phyloP scores from a whole-genome alignment of 148 eudicot genomes.

The Bassia scoparia region DNA sequence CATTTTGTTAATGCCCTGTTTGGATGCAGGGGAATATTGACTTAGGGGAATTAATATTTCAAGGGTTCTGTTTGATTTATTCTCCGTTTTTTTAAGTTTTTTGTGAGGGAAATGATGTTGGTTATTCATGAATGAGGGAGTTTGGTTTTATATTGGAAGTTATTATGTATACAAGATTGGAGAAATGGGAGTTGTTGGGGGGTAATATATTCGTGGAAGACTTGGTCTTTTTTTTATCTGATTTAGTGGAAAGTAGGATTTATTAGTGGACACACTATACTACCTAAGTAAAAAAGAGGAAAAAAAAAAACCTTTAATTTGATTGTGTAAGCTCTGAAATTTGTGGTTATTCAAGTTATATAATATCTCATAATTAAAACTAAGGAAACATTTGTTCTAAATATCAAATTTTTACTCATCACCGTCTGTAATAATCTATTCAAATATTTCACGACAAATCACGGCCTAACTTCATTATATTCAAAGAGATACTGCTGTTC shows the following conservation, averaged over 20 bases:
- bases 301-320: neutral
- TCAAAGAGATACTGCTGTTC: no score
- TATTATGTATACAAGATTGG: conserved; percentile 19
- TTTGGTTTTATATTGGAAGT: neutral
- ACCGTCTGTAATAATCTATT: no score
- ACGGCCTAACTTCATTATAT: no score
- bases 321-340: neutral
- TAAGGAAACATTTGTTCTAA: no score
- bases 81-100: no score
- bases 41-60: no score
- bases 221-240: conserved; percentile 11
- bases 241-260: conserved; percentile 1
- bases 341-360: neutral
- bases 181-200: conserved; percentile 29
- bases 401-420: no score
- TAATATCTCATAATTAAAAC: no score
- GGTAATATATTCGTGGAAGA: conserved; percentile 7
- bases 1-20: conserved; percentile 11
- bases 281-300: no score
- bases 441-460: no score
- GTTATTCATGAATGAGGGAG: neutral
- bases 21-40: neutral
- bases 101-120: neutral
- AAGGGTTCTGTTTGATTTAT: no score
- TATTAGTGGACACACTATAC: no score